Evolutionary conservation across 768 basidiomycete genomes (phyloP), one percentile per base, ranked within the genome.

Genomic region (Collybia nuda): DNA sequence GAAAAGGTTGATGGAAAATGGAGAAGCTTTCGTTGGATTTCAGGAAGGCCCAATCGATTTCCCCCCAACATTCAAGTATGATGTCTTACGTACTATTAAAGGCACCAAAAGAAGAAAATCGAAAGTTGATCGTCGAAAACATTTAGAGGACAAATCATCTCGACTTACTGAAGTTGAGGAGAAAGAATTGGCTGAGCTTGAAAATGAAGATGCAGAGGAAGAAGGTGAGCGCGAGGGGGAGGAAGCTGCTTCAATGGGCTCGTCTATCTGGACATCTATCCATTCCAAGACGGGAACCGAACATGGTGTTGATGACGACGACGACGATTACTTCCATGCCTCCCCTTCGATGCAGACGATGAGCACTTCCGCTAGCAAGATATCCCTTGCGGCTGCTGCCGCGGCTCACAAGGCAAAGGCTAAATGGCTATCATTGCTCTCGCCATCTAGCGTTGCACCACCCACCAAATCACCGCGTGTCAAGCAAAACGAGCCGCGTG

Each of bases 61-160:
- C 55, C 84, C 92, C 4, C 94, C 94, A 0, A 97, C 95, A 0
- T 98, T 95, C 79, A 97, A 97, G 61, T 93, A 93, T 61, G 87
- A 95, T 57, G 88, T 95, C 6, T 66, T 82, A 47, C 78, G 80
- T 21, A 77, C 79, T 2, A 63, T 77, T 17, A 86, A 82, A 65
- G 76, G 73, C 53, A 60, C 73, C 44, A 78, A 75, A 61, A 71
- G 72, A 22, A 67, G 62, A 32, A 44, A 53, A 29, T 68, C 70
- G 7, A 74, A 67, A 52, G 65, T 67, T n/a, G 67, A 68, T 41
- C 67, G 62, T 56, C 70, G 69, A 55, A 62, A 56, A 44, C 59
- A 60, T 58, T 68, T 44, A 62, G 69, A 40, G 55, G 76, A 76
- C 6, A 67, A 67, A 40, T 48, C 51, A 37, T 58, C 47, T 42